Conservation (phyloP, 768 basidiomycete genomes). For the Floccularia luteovirens region DNA sequence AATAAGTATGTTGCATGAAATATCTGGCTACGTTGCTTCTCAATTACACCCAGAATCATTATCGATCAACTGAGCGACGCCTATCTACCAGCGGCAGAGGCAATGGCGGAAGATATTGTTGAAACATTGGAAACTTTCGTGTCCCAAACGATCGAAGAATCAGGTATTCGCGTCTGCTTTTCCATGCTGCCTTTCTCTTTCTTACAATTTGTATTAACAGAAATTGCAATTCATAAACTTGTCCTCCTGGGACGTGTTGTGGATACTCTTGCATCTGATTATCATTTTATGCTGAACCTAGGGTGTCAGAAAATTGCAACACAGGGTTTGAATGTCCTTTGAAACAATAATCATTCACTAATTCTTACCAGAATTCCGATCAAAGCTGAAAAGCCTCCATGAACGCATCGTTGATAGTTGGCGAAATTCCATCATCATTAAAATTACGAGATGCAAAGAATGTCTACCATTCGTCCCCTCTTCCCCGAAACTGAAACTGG, state of each 20-base stretch:
- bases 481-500: too few relatives aligned
- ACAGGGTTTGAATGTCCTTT: too few relatives aligned
- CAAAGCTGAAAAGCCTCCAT: too few relatives aligned
- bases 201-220: not conserved
- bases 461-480: too few relatives aligned
- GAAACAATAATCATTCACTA: too few relatives aligned
- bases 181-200: not conserved
- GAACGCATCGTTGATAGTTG: too few relatives aligned
- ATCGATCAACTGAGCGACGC: slow-evolving; percentile 29
- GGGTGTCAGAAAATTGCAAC: too few relatives aligned
- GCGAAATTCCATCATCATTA: too few relatives aligned
- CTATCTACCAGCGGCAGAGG: slow-evolving; percentile 46
- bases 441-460: too few relatives aligned
- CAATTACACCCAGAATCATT: slow-evolving; percentile 24
- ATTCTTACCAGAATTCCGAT: too few relatives aligned
- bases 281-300: slow-evolving; percentile 33
- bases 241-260: slow-evolving; percentile 44
- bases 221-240: slow-evolving; percentile 19
- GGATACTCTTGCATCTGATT: slow-evolving; percentile 36
- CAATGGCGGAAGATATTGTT: slow-evolving; percentile 33
- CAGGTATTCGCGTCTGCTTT: too few relatives aligned
- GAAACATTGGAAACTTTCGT: slow-evolving; percentile 29
- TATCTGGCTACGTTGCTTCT: slow-evolving; percentile 3
- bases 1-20: too few relatives aligned
- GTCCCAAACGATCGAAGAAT: slow-evolving; percentile 20